Conservation (phyloP, 192 early-diverging fungal species). For the Backusella australiensis region DNA sequence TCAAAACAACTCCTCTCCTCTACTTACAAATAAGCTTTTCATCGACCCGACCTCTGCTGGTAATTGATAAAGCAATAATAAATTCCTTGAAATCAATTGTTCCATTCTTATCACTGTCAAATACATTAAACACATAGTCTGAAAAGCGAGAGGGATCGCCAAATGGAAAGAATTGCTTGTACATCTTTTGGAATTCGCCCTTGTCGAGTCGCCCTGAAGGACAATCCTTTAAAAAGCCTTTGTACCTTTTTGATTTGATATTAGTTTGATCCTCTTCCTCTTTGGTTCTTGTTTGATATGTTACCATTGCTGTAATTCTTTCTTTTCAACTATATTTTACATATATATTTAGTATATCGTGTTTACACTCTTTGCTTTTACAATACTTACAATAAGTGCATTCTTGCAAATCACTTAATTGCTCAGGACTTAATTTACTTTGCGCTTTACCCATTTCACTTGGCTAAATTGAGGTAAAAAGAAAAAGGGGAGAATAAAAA, state of each 20-base stretch:
- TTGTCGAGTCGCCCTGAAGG: slow-evolving; percentile 82
- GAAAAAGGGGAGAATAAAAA: neutral
- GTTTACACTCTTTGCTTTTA: too few relatives aligned
- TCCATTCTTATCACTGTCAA: slow-evolving; percentile 89
- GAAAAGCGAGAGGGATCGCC: slow-evolving; percentile 89
- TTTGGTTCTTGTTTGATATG: neutral
- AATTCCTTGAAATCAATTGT: slow-evolving; percentile 92
- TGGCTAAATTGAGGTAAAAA: neutral
- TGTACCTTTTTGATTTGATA: slow-evolving; percentile 62
- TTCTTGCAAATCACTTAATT: slow-evolving; percentile 73
- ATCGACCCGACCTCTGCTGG: slow-evolving; percentile 76
- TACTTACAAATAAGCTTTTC: slow-evolving; percentile 82
- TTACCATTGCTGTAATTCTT: slow-evolving; percentile 92
- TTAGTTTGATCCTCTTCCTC: neutral
- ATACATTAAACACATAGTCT: slow-evolving; percentile 87
- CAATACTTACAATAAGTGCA: slow-evolving; percentile 76
- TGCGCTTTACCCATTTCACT: slow-evolving; percentile 77
- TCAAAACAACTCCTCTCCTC: too few relatives aligned
- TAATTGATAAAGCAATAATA: slow-evolving; percentile 79
- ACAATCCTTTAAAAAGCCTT: slow-evolving; percentile 92
- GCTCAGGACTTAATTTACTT: slow-evolving; percentile 77
- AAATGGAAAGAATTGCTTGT: slow-evolving; percentile 96
- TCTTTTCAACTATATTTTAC: slow-evolving; percentile 69
- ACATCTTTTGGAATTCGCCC: slow-evolving; percentile 86
- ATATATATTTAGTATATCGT: neutral